Percentiles rank a stretch among this genome's conserved stretches.
These are phyloP conservation scores for Clavispora vitiphila DNA, from an alignment of 805 yeast genomes.

Conservation along the genomic window DNA sequence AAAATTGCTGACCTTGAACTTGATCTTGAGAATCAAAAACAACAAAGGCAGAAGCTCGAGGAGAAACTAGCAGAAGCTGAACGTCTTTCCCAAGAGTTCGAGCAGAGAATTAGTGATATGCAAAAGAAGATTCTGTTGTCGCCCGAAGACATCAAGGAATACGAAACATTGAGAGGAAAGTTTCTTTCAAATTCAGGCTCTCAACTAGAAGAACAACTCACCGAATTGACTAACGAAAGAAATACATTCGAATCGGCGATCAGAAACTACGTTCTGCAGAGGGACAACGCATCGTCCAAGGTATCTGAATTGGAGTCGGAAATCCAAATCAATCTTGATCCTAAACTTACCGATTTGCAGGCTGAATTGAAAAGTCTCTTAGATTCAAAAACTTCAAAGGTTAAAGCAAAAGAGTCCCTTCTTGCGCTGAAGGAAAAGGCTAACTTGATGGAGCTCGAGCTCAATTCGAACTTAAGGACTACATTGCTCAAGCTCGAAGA, in stretches of 20 bases:
- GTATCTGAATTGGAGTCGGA: slow-evolving; percentile 35
- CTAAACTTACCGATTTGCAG: slow-evolving; percentile 25
- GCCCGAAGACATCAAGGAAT: slow-evolving; percentile 50
- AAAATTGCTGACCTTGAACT: slow-evolving; percentile 45
- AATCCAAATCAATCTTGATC: slow-evolving; percentile 31
- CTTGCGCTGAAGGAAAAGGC: slow-evolving; percentile 32
- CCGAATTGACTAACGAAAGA: slow-evolving; percentile 37
- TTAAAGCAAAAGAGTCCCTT: slow-evolving; percentile 22
- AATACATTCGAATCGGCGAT: slow-evolving; percentile 34
- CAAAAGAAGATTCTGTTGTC: slow-evolving; percentile 29
- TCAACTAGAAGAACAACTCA: slow-evolving; percentile 46
- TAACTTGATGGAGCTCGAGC: slow-evolving; percentile 47
- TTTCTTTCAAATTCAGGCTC: slow-evolving; percentile 57
- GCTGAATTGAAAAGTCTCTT: slow-evolving; percentile 29
- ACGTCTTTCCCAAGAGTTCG: slow-evolving; percentile 26
- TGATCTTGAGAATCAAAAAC: slow-evolving; percentile 52
- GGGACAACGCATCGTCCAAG: slow-evolving; percentile 34
- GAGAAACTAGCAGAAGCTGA: slow-evolving; percentile 45
- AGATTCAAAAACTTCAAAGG: slow-evolving; percentile 22
- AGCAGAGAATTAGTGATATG: slow-evolving; percentile 17
- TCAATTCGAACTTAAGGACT: slow-evolving; percentile 61
- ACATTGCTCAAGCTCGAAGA: slow-evolving; percentile 62
- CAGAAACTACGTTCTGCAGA: slow-evolving; percentile 23
- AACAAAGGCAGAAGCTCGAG: slow-evolving; percentile 36
- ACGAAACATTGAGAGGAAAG: slow-evolving; percentile 51